These are phyloP conservation scores for Saitozyma sp. DNA, from an alignment of 768 basidiomycete genomes.

Conservation along the genomic window DNA sequence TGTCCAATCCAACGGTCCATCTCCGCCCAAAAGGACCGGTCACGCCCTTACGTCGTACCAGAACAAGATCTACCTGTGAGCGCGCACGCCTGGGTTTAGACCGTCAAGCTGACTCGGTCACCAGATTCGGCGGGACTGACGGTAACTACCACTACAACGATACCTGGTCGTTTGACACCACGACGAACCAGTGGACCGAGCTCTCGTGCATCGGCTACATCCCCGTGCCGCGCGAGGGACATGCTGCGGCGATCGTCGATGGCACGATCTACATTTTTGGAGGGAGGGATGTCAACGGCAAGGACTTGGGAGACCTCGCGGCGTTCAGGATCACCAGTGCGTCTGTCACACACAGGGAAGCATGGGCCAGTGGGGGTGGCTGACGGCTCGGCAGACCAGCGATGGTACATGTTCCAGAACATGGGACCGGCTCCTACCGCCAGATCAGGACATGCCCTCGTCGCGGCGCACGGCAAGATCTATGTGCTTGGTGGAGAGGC, in stretches of 20 bases:
- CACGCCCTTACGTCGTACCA: constrained; percentile 82
- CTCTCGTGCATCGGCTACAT: constrained; percentile 95
- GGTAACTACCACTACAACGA: constrained; percentile 99
- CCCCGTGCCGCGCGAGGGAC: constrained; percentile 91
- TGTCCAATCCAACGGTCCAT: constrained; percentile 60
- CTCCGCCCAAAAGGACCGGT: constrained; percentile 78
- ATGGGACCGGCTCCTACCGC: constrained; percentile 96
- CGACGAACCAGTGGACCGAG: constrained; percentile 80
- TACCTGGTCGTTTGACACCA: constrained; percentile 90
- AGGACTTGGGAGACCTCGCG: constrained; percentile 88
- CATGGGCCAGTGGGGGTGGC: constrained; percentile 1
- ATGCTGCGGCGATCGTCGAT: constrained; percentile 92
- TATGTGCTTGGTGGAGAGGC: constrained; percentile 96
- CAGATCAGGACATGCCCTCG: constrained; percentile 98
- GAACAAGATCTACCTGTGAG: constrained; percentile 81
- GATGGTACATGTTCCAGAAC: constrained; percentile 99
- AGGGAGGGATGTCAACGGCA: constrained; percentile 93
- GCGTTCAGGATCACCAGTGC: constrained; percentile 96
- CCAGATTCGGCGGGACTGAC: constrained; percentile 94
- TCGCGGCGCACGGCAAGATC: constrained; percentile 75
- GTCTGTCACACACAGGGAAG: constrained; percentile 51
- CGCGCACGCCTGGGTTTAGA: constrained; percentile 15
- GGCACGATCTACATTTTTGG: constrained; percentile 98
- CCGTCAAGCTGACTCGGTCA: background rate
- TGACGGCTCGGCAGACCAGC: constrained; percentile 65